Evolutionary conservation across 306 rosid species (phyloP).

Genomic region (Cyamopsis tetragonoloba): DNA sequence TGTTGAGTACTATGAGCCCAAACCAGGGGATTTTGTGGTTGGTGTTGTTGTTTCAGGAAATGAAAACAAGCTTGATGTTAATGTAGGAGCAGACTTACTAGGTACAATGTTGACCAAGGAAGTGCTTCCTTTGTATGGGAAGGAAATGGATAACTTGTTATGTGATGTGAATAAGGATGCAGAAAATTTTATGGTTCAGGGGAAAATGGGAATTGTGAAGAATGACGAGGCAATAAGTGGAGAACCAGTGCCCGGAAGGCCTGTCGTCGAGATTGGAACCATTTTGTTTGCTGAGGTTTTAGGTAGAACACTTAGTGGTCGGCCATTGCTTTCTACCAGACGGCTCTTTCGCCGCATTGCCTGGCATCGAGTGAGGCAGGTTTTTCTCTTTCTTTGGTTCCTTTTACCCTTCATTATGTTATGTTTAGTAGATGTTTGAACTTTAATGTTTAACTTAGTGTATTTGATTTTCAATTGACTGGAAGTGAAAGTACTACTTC

Average conservation of each 20-base stretch:
- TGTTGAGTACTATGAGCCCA: slow-evolving; percentile 90
- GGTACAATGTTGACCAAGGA: slow-evolving; percentile 98
- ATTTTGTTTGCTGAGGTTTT: slow-evolving; percentile 91
- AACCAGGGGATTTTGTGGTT: slow-evolving; percentile 87
- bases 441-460: too few relatives aligned
- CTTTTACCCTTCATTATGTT: background rate
- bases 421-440: slow-evolving; percentile 23
- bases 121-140: slow-evolving; percentile 84
- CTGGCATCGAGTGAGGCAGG: slow-evolving; percentile 99
- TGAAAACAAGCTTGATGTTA: slow-evolving; percentile 83
- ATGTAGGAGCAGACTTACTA: slow-evolving; percentile 81
- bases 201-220: slow-evolving; percentile 83
- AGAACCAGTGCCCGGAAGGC: slow-evolving; percentile 48
- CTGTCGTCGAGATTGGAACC: slow-evolving; percentile 79
- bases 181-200: slow-evolving; percentile 50
- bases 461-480: too few relatives aligned
- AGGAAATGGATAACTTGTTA: slow-evolving; percentile 76
- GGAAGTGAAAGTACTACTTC: too few relatives aligned
- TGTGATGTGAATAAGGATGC: slow-evolving; percentile 59
- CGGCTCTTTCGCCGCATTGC: slow-evolving; percentile 73
- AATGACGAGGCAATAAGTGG: slow-evolving; percentile 62
- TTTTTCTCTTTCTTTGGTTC: slow-evolving; percentile 55
- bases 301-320: slow-evolving; percentile 90
- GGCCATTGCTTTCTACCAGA: slow-evolving; percentile 91
- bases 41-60: slow-evolving; percentile 93